Evolutionary conservation across 1,284 basidiomycete genomes (phyloP).

Genomic region (Papiliotrema laurentii): DNA sequence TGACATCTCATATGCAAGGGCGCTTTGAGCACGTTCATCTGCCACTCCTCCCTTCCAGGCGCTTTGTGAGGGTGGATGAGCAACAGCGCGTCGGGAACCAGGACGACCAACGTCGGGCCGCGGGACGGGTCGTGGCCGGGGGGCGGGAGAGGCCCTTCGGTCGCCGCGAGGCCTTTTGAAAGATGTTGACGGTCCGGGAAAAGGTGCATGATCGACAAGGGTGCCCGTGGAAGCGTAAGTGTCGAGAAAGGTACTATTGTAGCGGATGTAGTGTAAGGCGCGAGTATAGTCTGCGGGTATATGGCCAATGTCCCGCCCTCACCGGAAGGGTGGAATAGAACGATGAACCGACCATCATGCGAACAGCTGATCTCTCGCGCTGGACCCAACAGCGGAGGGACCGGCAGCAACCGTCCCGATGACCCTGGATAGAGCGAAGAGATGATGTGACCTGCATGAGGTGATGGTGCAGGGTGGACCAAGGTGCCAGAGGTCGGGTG

Average conservation of each 20-base stretch:
- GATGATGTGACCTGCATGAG: slow-evolving; percentile 11
- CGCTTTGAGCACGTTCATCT: slow-evolving; percentile 17
- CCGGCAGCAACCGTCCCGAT: slow-evolving; percentile 19
- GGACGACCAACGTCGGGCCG: slow-evolving; percentile 29
- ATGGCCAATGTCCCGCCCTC: slow-evolving; percentile 25
- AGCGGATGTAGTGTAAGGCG: slow-evolving; percentile 13
- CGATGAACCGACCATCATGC: slow-evolving; percentile 33
- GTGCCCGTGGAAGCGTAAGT: slow-evolving; percentile 18
- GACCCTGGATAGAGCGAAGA: slow-evolving; percentile 13
- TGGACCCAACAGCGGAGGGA: slow-evolving; percentile 16
- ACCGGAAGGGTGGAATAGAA: slow-evolving; percentile 24
- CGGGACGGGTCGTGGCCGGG: slow-evolving; percentile 11
- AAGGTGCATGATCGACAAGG: slow-evolving; percentile 26
- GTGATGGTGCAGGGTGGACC: slow-evolving; percentile 14
- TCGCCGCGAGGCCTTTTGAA: slow-evolving; percentile 11
- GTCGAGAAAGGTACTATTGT: slow-evolving; percentile 20
- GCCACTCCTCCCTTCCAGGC: not conserved
- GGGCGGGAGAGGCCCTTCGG: slow-evolving; percentile 26
- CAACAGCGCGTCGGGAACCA: slow-evolving; percentile 20
- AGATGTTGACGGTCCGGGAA: slow-evolving; percentile 28
- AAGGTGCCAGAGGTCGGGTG: slow-evolving; percentile 15
- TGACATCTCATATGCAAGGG: slow-evolving; percentile 19
- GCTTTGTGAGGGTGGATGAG: slow-evolving; percentile 23
- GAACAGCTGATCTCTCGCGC: slow-evolving; percentile 23
- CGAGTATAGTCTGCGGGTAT: slow-evolving; percentile 20